Evolutionary conservation across 352 stramenopile genomes (phyloP).

Genomic region (Thraustochytrium striatum): DNA sequence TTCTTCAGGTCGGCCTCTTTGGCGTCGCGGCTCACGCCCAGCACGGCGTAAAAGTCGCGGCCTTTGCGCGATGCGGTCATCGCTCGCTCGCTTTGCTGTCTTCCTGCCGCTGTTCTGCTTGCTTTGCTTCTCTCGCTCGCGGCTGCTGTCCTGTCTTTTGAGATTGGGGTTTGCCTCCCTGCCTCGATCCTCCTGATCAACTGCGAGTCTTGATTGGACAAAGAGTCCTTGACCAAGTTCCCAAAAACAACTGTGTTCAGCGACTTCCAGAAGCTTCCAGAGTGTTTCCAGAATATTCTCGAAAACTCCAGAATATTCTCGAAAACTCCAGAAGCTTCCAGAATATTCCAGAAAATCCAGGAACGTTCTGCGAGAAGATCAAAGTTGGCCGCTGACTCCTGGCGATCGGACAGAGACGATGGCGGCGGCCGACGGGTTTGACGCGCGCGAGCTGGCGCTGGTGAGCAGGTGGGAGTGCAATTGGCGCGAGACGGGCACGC

Average conservation of each 20-base stretch:
- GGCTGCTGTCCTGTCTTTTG: not conserved
- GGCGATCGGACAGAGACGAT: no score
- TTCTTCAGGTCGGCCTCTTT: slow-evolving; percentile 81
- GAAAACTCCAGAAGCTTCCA: not conserved
- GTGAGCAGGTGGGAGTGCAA: no score
- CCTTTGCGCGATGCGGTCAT: not conserved
- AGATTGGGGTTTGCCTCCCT: not conserved
- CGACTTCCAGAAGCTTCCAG: not conserved
- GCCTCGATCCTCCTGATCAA: not conserved
- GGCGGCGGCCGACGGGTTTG: no score
- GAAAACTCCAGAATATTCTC: slow-evolving; percentile 18
- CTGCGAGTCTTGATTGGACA: not conserved
- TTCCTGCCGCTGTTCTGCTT: not conserved
- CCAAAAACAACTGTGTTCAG: not conserved
- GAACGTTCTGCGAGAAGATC: not conserved
- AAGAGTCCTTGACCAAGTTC: not conserved
- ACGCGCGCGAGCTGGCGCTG: no score
- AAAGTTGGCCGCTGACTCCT: no score
- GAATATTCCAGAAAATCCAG: slow-evolving; percentile 4
- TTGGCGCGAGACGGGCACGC: no score
- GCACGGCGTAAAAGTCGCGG: slow-evolving; percentile 46
- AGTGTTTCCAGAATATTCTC: not conserved
- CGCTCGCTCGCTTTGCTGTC: not conserved
- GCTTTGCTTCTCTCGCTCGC: not conserved
- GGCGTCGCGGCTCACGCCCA: slow-evolving; percentile 48